A percentile compares a stretch with the other conserved stretches of the same genome.
These are phyloP conservation scores for Kwoniella heveanensis DNA, from an alignment of 768 basidiomycete genomes.

Conservation along the genomic window DNA sequence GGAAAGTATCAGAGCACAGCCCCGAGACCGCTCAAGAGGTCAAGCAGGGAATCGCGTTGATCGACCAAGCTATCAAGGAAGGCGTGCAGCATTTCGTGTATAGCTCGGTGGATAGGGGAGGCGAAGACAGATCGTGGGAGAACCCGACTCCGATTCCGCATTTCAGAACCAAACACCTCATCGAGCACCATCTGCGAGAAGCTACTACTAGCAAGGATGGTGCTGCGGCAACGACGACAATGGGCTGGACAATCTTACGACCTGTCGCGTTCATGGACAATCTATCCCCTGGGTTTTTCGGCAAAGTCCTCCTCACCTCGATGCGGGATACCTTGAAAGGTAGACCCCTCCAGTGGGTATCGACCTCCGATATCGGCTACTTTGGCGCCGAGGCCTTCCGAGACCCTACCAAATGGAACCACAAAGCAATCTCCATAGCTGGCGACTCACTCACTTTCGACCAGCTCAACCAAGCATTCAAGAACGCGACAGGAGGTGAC, in stretches of 20 bases:
- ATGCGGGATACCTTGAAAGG: conserved; percentile 10
- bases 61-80: conserved; percentile 10
- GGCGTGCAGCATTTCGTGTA: conserved; percentile 13
- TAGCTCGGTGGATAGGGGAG: conserved; percentile 22
- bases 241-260: conserved; percentile 11
- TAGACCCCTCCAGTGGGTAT: conserved; percentile 10
- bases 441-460: conserved; percentile 11
- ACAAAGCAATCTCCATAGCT: conserved; percentile 8
- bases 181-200: conserved; percentile 4
- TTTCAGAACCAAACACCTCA: conserved; percentile 16
- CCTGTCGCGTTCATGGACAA: conserved; percentile 13
- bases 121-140: conserved; percentile 10
- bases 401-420: conserved; percentile 3
- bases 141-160: conserved; percentile 21
- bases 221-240: too few relatives aligned
- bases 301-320: conserved; percentile 7
- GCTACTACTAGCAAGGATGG: neutral
- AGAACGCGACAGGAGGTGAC: conserved; percentile 10
- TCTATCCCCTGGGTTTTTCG: neutral
- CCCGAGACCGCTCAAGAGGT: neutral
- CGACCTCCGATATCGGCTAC: conserved; percentile 11
- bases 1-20: neutral
- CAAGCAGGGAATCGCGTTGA: conserved; percentile 15
- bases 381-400: conserved; percentile 14
- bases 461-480: conserved; percentile 5